Conservation (phyloP, 1,284 basidiomycete genomes). For the Apiotrichum domesticum region DNA sequence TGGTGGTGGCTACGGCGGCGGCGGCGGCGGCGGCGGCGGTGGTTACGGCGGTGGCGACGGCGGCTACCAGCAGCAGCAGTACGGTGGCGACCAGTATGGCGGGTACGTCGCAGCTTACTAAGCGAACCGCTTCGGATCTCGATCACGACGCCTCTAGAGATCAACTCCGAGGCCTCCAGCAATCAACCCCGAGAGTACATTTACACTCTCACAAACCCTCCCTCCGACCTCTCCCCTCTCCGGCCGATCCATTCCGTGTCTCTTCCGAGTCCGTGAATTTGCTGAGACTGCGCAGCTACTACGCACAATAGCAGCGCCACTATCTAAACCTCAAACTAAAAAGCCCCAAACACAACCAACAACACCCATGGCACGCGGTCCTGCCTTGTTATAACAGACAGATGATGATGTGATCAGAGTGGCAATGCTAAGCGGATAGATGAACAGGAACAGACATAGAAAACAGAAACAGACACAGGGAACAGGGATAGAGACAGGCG, state of each 20-base stretch:
- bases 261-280: too few relatives aligned
- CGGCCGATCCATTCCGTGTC: too few relatives aligned
- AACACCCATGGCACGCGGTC: background rate
- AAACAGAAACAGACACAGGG: too few relatives aligned
- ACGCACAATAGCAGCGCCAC: background rate
- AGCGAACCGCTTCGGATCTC: background rate
- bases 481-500: too few relatives aligned
- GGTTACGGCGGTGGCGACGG: slow-evolving; percentile 11
- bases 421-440: background rate
- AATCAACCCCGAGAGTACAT: too few relatives aligned
- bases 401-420: background rate
- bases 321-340: too few relatives aligned
- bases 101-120: slow-evolving; percentile 23
- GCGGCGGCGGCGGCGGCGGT: slow-evolving; percentile 6
- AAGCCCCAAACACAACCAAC: too few relatives aligned
- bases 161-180: too few relatives aligned
- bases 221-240: too few relatives aligned
- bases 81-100: slow-evolving; percentile 29
- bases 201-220: too few relatives aligned
- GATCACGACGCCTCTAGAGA: too few relatives aligned
- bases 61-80: slow-evolving; percentile 2
- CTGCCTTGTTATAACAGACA: background rate
- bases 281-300: background rate
- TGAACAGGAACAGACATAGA: background rate
- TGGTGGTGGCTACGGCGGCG: slow-evolving; percentile 16